Evolutionary conservation across 148 eudicot species (phyloP), one percentile per base, ranked within the genome.

Genomic region (Silene uniflora): DNA sequence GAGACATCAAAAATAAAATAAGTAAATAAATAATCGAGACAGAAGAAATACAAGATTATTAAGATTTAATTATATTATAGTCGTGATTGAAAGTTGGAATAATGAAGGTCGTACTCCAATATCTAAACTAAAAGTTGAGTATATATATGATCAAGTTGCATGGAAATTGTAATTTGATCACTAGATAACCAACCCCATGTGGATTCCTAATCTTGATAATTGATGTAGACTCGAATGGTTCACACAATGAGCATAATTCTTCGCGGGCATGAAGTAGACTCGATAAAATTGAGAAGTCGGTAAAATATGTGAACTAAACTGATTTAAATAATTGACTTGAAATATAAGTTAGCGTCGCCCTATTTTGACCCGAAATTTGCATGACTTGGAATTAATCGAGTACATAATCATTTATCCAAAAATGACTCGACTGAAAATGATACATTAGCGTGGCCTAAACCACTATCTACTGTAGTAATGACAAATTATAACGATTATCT

Each of bases 251-350:
- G 47, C 78, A 74, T 3, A n/a, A 11, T 49, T 24, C 13, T 75
- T 24, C 56, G 72, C 56, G 32, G 32, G 4, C 32, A 4, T 29
- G 32, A 29, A 29, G 32, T 29, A 29, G 4, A 29, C 32, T 1
- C 32, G 32, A 29, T 29, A 27, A 22, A 32, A 29, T 7, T 11
- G 19, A 24, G 21, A 67, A 22, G 58, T 17, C n/a, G 29, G 0
- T 22, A 9, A 3, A 6, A n/a, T 22, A 7, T 9, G 42, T 60
- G 1, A 61, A 54, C 0, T 65, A 70, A 60, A 82, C 71, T 78
- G 71, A 72, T 62, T 69, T 78, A 79, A 81, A 81, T 66, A n/a
- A n/a, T n/a, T 81, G 52, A 47, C 81, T 47, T 75, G 49, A 81
- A 83, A 75, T 83, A 79, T 4, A 29, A 29, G 32, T 29, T 29